phyloP scores from a whole-genome alignment of 2,329 filamentous ascomycete species.

The Paramyrothecium roridum region DNA sequence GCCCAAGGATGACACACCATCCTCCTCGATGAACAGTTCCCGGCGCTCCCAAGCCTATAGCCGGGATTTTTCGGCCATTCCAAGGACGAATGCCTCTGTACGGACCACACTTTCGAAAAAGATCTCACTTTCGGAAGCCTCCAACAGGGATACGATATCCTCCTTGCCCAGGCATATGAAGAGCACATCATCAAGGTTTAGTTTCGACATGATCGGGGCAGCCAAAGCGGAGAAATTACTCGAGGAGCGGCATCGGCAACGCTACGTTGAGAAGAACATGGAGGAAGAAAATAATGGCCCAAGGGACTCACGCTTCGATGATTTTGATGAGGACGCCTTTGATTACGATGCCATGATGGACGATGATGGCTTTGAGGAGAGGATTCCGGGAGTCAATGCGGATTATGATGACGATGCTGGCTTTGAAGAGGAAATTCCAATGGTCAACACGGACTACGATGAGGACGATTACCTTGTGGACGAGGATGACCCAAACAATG shows the following conservation, averaged over 20 bases:
- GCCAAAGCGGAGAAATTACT: slow-evolving; percentile 66
- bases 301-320: slow-evolving; percentile 55
- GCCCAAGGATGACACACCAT: slow-evolving; percentile 30
- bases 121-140: slow-evolving; percentile 47
- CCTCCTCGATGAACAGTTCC: slow-evolving; percentile 3
- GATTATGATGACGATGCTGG: slow-evolving; percentile 41
- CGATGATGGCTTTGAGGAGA: slow-evolving; percentile 63
- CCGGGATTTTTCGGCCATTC: neutral
- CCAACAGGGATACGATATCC: slow-evolving; percentile 41
- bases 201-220: slow-evolving; percentile 74
- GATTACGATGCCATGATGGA: slow-evolving; percentile 65
- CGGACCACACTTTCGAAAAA: slow-evolving; percentile 45
- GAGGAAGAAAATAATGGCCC: slow-evolving; percentile 37
- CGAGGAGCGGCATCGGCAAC: slow-evolving; percentile 69
- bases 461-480: slow-evolving; percentile 14
- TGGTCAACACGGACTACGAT: slow-evolving; percentile 21
- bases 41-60: neutral
- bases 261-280: slow-evolving; percentile 54
- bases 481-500: slow-evolving; percentile 18
- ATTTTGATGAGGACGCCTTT: slow-evolving; percentile 59
- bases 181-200: slow-evolving; percentile 76
- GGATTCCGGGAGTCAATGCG: slow-evolving; percentile 57
- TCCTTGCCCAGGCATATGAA: slow-evolving; percentile 64
- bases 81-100: slow-evolving; percentile 17
- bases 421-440: slow-evolving; percentile 22